Evolutionary conservation across 2,329 filamentous ascomycete species (phyloP).

Genomic region (Colletotrichum somersetense): DNA sequence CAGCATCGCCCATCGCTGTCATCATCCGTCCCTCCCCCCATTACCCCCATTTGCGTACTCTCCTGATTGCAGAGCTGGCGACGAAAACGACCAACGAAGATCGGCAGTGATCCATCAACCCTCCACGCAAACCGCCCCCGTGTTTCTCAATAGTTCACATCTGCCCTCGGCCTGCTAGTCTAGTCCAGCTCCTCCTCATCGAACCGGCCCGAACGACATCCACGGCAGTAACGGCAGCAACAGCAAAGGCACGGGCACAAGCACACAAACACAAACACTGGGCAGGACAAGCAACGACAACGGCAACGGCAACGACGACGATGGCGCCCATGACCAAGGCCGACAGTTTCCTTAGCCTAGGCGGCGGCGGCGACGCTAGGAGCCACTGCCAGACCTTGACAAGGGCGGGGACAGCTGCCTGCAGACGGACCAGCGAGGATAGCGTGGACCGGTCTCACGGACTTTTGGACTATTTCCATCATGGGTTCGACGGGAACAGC

Average conservation of each 20-base stretch:
- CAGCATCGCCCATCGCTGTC: not conserved
- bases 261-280: no score
- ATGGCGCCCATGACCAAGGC: conserved; percentile 35
- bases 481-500: conserved; percentile 40
- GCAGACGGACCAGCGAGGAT: conserved; percentile 30
- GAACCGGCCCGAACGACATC: conserved; percentile 1
- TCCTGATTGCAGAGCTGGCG: conserved; percentile 4
- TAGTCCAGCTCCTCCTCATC: conserved; percentile 12
- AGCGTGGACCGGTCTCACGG: conserved; percentile 32
- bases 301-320: conserved; percentile 2
- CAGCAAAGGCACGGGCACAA: no score
- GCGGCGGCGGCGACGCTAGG: conserved; percentile 21
- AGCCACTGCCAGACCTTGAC: conserved; percentile 22
- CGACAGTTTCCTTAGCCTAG: conserved; percentile 3
- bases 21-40: not conserved
- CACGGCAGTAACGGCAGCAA: not conserved
- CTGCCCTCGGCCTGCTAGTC: conserved; percentile 19
- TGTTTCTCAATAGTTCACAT: not conserved
- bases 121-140: not conserved
- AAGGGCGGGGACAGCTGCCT: conserved; percentile 11
- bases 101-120: not conserved
- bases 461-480: conserved; percentile 39
- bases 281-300: no score
- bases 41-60: not conserved
- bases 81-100: not conserved